A percentile compares a stretch with the other conserved stretches of the same genome.
Conservation (phyloP, 225 moss, liverwort and hornwort species). For the Bryoerythrophyllum caledonicum region DNA sequence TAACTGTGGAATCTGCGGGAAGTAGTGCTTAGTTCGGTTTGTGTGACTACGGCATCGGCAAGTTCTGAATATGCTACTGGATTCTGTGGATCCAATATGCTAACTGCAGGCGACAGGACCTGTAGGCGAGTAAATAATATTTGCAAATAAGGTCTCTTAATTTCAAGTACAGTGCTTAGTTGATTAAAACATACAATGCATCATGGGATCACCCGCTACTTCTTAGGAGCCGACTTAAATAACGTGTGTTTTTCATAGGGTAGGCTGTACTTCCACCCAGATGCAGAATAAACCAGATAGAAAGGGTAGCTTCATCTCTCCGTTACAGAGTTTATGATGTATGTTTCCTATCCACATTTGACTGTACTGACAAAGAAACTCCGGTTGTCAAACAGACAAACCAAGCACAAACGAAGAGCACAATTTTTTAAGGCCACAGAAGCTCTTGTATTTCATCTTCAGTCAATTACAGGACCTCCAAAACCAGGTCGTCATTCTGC, state of each 20-base stretch:
- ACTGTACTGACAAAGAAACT: not conserved
- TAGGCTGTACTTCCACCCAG: not conserved
- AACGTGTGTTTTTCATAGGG: not conserved
- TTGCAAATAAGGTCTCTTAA: not conserved
- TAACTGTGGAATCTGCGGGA: constrained; percentile 5
- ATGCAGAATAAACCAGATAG: not conserved
- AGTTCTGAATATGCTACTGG: not conserved
- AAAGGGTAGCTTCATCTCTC: not conserved
- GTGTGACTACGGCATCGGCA: constrained; percentile 11
- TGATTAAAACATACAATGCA: not conserved
- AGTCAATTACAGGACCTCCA: constrained; percentile 23
- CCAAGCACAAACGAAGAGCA: not conserved
- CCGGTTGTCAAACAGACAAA: not conserved
- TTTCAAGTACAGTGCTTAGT: not conserved
- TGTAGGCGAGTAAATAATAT: too few relatives aligned
- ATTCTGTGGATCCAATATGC: not conserved
- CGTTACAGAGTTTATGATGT: not conserved
- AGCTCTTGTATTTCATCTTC: constrained; percentile 26
- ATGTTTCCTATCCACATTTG: not conserved
- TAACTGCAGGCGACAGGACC: not conserved
- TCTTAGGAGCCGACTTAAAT: not conserved
- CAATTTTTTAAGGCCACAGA: constrained; percentile 14
- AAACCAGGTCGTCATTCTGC: constrained; percentile 20
- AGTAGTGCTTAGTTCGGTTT: not conserved
- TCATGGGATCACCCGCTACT: not conserved